Percentiles rank a stretch among this genome's conserved stretches.
Conservation (phyloP, 768 basidiomycete species). For the Leccinellum rugosiceps region DNA sequence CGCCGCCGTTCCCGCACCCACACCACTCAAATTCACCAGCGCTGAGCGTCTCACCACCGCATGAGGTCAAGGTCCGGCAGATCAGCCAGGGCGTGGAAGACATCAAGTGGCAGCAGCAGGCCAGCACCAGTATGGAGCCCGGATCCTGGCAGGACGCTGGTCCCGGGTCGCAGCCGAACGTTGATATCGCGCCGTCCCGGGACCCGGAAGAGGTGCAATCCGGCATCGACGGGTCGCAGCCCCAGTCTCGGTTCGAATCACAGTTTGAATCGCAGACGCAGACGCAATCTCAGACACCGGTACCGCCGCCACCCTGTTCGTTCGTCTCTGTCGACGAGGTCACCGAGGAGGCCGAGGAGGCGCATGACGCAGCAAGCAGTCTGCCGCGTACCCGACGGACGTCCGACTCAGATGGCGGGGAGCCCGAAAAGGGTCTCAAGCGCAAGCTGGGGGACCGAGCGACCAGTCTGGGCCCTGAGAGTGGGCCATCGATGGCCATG, state of each 20-base stretch:
- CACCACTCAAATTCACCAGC: constrained; percentile 27
- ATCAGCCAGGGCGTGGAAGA: constrained; percentile 80
- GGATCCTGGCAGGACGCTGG: constrained; percentile 10
- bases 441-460: constrained; percentile 69
- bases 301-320: constrained; percentile 14
- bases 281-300: not conserved
- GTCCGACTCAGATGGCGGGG: constrained; percentile 44
- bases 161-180: constrained; percentile 4
- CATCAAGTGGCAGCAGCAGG: constrained; percentile 59
- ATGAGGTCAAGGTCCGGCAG: constrained; percentile 76
- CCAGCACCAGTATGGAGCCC: not conserved
- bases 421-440: constrained; percentile 62
- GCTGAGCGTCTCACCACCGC: constrained; percentile 61
- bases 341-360: constrained; percentile 30
- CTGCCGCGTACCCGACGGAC: constrained; percentile 26
- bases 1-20: constrained; percentile 30
- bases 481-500: constrained; percentile 19
- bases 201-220: constrained; percentile 9
- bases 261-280: not conserved
- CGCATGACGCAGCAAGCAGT: constrained; percentile 24
- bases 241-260: not conserved
- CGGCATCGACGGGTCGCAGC: not conserved
- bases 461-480: constrained; percentile 55
- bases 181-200: constrained; percentile 1
- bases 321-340: constrained; percentile 20